These are phyloP conservation scores for Phytophthora idaei DNA, from an alignment of 352 stramenopile species.

Conservation along the genomic window DNA sequence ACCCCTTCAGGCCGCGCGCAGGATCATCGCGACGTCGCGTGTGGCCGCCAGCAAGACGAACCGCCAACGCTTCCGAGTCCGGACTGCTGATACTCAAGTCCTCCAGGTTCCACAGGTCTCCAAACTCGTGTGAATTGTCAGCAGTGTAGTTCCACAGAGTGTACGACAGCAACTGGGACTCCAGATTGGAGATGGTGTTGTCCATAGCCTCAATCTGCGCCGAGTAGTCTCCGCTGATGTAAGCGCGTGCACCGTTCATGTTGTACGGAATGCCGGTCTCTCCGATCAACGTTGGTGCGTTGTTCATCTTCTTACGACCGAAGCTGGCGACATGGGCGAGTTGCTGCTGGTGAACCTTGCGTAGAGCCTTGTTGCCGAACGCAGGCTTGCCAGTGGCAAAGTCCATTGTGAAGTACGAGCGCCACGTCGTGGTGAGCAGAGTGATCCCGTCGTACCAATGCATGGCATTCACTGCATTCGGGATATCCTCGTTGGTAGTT, in stretches of 20 bases:
- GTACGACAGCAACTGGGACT: constrained; percentile 73
- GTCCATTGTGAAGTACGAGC: constrained; percentile 76
- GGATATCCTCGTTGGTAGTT: constrained; percentile 48
- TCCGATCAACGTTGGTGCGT: constrained; percentile 58
- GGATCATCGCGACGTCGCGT: constrained; percentile 40
- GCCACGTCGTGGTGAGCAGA: constrained; percentile 72
- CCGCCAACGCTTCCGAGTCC: constrained; percentile 29
- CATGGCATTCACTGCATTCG: constrained; percentile 75
- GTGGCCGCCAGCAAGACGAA: constrained; percentile 41
- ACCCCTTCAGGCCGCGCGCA: constrained; percentile 53
- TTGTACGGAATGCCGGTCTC: constrained; percentile 70
- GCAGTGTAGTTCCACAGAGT: constrained; percentile 90
- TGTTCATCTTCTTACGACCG: constrained; percentile 43
- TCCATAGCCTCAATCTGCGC: constrained; percentile 58
- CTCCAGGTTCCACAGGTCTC: constrained; percentile 84
- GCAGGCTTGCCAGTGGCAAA: constrained; percentile 52
- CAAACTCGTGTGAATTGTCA: constrained; percentile 71
- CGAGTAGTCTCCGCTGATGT: constrained; percentile 50
- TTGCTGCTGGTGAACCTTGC: constrained; percentile 58
- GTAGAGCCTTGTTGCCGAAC: constrained; percentile 62
- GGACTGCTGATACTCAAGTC: constrained; percentile 82
- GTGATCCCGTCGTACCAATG: constrained; percentile 92
- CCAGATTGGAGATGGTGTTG: constrained; percentile 62
- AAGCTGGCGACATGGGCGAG: constrained; percentile 58
- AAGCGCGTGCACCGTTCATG: constrained; percentile 49